phyloP scores from a whole-genome alignment of 2,329 filamentous ascomycete genomes.

The Pleoardoris graminearum region DNA sequence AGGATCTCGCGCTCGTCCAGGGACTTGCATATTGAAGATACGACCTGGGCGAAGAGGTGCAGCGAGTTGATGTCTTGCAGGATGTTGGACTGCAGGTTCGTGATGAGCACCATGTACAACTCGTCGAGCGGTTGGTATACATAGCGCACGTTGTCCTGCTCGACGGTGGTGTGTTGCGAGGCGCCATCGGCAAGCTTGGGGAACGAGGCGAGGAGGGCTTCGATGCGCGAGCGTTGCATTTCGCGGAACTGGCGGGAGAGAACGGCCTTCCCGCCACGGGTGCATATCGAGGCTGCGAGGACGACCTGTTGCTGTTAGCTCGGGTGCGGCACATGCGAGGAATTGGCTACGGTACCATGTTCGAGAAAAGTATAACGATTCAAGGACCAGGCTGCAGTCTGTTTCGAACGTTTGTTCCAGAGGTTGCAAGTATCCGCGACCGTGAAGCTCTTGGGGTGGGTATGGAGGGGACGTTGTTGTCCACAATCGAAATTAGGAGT shows the following conservation, averaged over 20 bases:
- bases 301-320: conserved; percentile 69
- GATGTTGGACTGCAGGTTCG: conserved; percentile 99
- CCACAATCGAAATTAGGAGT: conserved; percentile 16
- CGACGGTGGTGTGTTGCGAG: conserved; percentile 96
- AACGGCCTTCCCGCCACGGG: conserved; percentile 95
- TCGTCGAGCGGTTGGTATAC: conserved; percentile 99
- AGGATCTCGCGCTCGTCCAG: conserved; percentile 94
- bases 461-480: conserved; percentile 15
- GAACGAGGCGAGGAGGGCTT: conserved; percentile 94
- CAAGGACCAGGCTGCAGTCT: background rate
- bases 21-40: conserved; percentile 93
- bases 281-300: conserved; percentile 98
- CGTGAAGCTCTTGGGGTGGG: conserved; percentile 5
- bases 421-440: background rate
- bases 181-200: conserved; percentile 95
- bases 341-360: conserved; percentile 13
- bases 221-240: conserved; percentile 94
- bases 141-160: conserved; percentile 99
- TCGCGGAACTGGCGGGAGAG: conserved; percentile 97
- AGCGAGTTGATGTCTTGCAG: conserved; percentile 98
- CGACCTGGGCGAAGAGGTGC: conserved; percentile 96
- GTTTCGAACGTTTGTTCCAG: background rate
- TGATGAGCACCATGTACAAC: conserved; percentile 99
- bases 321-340: background rate
- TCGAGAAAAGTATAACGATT: background rate